A percentile compares a stretch with the other conserved stretches of the same genome.
These are phyloP conservation scores for Trichoderma sp. DNA, from an alignment of 2,329 filamentous ascomycete genomes.

Conservation along the genomic window DNA sequence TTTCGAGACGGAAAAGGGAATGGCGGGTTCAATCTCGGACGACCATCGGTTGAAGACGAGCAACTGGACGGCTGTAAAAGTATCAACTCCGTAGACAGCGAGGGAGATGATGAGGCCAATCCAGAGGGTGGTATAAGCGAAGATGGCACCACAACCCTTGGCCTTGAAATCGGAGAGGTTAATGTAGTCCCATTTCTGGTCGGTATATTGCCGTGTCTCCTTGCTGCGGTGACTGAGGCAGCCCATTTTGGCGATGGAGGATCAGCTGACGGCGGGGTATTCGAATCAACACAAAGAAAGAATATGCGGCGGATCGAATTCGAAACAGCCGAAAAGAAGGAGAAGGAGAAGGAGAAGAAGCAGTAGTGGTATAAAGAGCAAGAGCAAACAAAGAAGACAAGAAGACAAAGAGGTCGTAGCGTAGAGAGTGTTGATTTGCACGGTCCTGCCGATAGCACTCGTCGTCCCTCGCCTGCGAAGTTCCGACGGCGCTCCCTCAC, in stretches of 20 bases:
- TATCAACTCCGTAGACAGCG: constrained; percentile 85
- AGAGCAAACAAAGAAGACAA: constrained; percentile 13
- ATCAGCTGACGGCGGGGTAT: constrained; percentile 6
- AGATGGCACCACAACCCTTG: constrained; percentile 68
- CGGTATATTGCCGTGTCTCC: constrained; percentile 64
- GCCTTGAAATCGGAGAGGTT: constrained; percentile 75
- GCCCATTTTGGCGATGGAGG: constrained; percentile 52
- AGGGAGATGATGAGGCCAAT: constrained; percentile 74
- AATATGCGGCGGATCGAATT: not conserved
- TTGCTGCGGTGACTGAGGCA: constrained; percentile 62
- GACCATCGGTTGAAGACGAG: constrained; percentile 88
- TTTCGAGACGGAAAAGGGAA: constrained; percentile 75
- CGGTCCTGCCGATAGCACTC: constrained; percentile 44
- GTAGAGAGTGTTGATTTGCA: constrained; percentile 17
- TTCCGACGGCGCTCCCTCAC: constrained; percentile 37
- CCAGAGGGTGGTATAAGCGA: constrained; percentile 85
- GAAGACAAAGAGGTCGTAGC: not conserved
- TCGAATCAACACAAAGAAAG: not conserved
- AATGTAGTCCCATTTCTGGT: constrained; percentile 95
- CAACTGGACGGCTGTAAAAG: constrained; percentile 88
- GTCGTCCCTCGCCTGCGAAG: constrained; percentile 52
- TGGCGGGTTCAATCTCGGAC: constrained; percentile 72
- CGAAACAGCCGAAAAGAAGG: constrained; percentile 4
- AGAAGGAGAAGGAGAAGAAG: not conserved
- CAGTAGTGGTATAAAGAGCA: constrained; percentile 16